Evolutionary conservation across 202 grass and related monocot species (phyloP).

Genomic region (Saccharum hybrid): DNA sequence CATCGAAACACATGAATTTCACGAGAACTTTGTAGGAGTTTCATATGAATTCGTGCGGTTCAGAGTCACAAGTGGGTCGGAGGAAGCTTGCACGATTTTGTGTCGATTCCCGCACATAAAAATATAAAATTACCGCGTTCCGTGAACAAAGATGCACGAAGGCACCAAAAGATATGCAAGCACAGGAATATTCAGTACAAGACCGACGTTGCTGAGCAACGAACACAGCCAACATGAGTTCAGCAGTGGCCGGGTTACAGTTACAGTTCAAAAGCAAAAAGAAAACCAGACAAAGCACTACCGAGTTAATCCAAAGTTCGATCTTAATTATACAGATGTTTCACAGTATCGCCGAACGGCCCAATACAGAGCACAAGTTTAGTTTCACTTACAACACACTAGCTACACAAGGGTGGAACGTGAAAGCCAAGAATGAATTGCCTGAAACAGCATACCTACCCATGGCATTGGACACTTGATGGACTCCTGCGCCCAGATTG

Average conservation of each 20-base stretch:
- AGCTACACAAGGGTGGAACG: conserved; percentile 37
- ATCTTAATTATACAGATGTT: conserved; percentile 42
- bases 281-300: conserved; percentile 21
- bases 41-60: neutral
- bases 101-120: neutral
- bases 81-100: neutral
- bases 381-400: conserved; percentile 25
- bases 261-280: conserved; percentile 22
- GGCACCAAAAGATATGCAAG: neutral
- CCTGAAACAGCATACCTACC: conserved; percentile 69
- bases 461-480: conserved; percentile 43
- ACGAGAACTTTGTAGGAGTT: neutral
- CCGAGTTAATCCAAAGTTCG: neutral
- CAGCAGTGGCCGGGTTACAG: conserved; percentile 3
- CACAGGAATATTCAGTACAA: conserved; percentile 26
- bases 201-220: neutral
- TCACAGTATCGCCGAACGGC: neutral
- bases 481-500: conserved; percentile 23
- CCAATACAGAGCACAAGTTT: conserved; percentile 4
- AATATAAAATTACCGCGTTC: neutral
- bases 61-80: neutral
- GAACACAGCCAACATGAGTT: neutral
- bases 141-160: neutral
- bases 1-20: neutral
- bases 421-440: conserved; percentile 98